A percentile compares a stretch with the other conserved stretches of the same genome.
phyloP scores from a whole-genome alignment of 2,329 filamentous ascomycete species.

The Fusarium concolor region DNA sequence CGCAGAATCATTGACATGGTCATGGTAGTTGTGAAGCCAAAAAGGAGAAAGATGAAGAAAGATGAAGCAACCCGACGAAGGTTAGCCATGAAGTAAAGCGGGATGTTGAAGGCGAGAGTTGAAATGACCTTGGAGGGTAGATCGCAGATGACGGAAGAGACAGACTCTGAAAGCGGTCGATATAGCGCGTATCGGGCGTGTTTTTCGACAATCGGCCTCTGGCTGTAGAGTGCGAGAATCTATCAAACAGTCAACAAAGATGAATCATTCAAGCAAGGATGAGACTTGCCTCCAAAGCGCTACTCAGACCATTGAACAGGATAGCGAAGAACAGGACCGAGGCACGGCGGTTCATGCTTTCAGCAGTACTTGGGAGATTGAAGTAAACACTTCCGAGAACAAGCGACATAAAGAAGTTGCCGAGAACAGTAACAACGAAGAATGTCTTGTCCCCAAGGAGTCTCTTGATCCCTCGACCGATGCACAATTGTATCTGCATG shows the following conservation, averaged over 20 bases:
- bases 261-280: no score
- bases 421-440: constrained; percentile 20
- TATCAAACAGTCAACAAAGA: neutral
- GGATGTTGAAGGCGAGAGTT: constrained; percentile 53
- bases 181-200: constrained; percentile 50
- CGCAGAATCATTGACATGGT: constrained; percentile 73
- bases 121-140: constrained; percentile 34
- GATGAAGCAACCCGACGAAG: constrained; percentile 66
- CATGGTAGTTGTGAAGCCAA: constrained; percentile 65
- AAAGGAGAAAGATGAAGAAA: constrained; percentile 60
- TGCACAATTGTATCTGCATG: constrained; percentile 58
- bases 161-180: constrained; percentile 45
- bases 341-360: constrained; percentile 15
- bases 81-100: constrained; percentile 74
- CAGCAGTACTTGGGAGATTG: neutral
- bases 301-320: constrained; percentile 35
- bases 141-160: constrained; percentile 29
- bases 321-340: constrained; percentile 33
- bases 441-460: constrained; percentile 37
- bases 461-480: constrained; percentile 44
- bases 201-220: constrained; percentile 50
- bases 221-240: constrained; percentile 42
- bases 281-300: constrained; percentile 17
- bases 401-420: constrained; percentile 28
- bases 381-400: constrained; percentile 37